Conservation (phyloP, 768 basidiomycete genomes). For the Cystofilobasidium capitatum region DNA sequence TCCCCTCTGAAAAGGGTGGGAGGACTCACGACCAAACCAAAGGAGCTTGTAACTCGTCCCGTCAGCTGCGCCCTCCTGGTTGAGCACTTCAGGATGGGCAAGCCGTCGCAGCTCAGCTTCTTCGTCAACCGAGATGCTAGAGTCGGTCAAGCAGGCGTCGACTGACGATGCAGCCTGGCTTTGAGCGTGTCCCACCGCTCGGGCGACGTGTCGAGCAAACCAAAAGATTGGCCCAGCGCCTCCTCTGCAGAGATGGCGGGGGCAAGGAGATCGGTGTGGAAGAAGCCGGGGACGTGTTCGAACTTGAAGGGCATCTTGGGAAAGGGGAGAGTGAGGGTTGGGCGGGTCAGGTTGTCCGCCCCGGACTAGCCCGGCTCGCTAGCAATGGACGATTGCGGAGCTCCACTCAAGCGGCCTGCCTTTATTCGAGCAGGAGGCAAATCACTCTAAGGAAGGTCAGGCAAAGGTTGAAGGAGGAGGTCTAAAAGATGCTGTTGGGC, state of each 20-base stretch:
- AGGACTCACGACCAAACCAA: background rate
- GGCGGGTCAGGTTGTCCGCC: no score
- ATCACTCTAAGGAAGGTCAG: no score
- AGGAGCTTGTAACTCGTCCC: conserved; percentile 10
- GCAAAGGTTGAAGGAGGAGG: no score
- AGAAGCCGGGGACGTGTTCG: conserved; percentile 10
- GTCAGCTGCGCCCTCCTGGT: background rate
- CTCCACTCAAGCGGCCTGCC: no score
- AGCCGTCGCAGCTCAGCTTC: background rate
- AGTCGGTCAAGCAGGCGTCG: background rate
- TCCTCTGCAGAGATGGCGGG: background rate
- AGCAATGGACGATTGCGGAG: no score
- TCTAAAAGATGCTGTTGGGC: no score
- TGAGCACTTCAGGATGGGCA: conserved; percentile 3
- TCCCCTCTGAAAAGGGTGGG: background rate
- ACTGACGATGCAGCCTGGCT: background rate
- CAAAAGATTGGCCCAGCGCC: background rate
- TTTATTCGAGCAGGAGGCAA: no score
- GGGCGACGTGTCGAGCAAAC: background rate
- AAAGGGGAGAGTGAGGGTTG: no score
- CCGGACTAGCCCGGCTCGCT: no score
- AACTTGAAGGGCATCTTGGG: background rate
- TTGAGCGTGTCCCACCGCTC: conserved; percentile 5
- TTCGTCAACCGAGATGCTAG: background rate
- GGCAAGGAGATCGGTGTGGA: background rate